These are phyloP conservation scores for Penicillium verrucosum DNA, from an alignment of 2,329 filamentous ascomycete genomes.

Conservation along the genomic window DNA sequence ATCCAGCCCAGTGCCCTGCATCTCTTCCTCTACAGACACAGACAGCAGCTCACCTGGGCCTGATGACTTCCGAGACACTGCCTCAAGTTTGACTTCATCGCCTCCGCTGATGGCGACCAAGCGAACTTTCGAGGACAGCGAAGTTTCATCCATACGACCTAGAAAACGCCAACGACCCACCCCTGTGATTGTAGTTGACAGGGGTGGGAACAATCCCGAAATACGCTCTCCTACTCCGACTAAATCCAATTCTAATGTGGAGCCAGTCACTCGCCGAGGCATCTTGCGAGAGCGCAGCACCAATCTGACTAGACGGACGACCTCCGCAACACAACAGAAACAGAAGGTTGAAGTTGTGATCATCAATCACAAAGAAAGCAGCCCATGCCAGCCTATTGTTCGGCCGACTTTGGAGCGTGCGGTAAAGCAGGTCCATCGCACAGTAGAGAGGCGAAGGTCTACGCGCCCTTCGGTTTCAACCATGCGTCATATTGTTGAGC, in stretches of 20 bases:
- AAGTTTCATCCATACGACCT: slow-evolving; percentile 15
- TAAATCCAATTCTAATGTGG: slow-evolving; percentile 2
- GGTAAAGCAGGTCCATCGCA: slow-evolving; percentile 16
- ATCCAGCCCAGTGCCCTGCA: slow-evolving; percentile 13
- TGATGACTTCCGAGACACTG: slow-evolving; percentile 16
- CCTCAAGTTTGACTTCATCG: slow-evolving; percentile 33
- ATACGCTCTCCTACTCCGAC: neutral
- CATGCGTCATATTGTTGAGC: neutral
- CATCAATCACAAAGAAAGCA: slow-evolving; percentile 22
- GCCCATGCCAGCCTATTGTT: neutral
- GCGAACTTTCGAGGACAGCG: slow-evolving; percentile 13
- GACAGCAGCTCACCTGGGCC: slow-evolving; percentile 24
- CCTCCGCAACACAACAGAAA: neutral
- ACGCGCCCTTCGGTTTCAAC: slow-evolving; percentile 9
- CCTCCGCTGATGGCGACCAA: slow-evolving; percentile 27
- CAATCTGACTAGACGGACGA: slow-evolving; percentile 4
- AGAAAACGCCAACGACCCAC: slow-evolving; percentile 26
- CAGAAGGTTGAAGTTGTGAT: slow-evolving; percentile 32
- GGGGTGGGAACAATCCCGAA: slow-evolving; percentile 3
- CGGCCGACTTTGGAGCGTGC: slow-evolving; percentile 8
- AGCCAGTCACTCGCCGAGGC: slow-evolving; percentile 12
- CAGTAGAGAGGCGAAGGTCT: slow-evolving; percentile 15
- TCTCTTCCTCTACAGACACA: slow-evolving; percentile 26
- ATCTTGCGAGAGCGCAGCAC: slow-evolving; percentile 20
- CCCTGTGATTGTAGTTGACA: slow-evolving; percentile 14